Base-by-base conservation (phyloP, 768 basidiomycete genomes). In the Boletus tomentosulus region DNA sequence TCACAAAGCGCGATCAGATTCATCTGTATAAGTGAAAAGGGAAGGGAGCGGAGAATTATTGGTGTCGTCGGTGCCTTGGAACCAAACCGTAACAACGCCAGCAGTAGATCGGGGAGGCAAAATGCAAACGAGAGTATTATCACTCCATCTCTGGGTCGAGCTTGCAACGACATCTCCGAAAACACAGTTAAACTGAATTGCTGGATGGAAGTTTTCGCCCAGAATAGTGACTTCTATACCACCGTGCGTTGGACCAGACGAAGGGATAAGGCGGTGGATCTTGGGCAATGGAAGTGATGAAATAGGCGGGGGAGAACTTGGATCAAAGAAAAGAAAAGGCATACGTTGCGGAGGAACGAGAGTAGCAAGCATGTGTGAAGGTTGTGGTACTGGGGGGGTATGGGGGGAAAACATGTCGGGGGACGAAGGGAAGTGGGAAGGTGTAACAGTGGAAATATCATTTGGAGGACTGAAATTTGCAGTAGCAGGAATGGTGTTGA, bases 161-260 rank as follows among this genome's bases (percentile, higher is more conserved):
- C 85, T 89, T 9, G 95, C 87, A 12, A 80, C 67, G 10, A 84
- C 77, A 60, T 87, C 89, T 25, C 96, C 96, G 69, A 99, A 99
- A 2, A 92, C 74, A 60, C 92, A 90, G 50, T 82, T 83, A 27
- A 91, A 73, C 58, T 83, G 82, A 50, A 87, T 68, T 41, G 82
- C 78, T 0, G 86, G 79, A 64, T 89, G 84, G 72, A 99, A 98
- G 68, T 94, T 91, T 49, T 88, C 84, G 9, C 97, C 97, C 7
- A 97, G 80, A 16, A 99, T 75, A 2, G 96, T 98, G 33, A 99
- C 88, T 71, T 97, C 93, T 59, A 92, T 93, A 2, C 96, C 96
- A 31, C 95, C 95, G 55, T 87, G 83, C 22, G 90, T 93, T 10
- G 93, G 92, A 12, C 94, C 92, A 55, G 80, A 78, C 50, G 84